Evolutionary conservation across 768 basidiomycete genomes (phyloP).

Genomic region (Boletus vinaceobasis): DNA sequence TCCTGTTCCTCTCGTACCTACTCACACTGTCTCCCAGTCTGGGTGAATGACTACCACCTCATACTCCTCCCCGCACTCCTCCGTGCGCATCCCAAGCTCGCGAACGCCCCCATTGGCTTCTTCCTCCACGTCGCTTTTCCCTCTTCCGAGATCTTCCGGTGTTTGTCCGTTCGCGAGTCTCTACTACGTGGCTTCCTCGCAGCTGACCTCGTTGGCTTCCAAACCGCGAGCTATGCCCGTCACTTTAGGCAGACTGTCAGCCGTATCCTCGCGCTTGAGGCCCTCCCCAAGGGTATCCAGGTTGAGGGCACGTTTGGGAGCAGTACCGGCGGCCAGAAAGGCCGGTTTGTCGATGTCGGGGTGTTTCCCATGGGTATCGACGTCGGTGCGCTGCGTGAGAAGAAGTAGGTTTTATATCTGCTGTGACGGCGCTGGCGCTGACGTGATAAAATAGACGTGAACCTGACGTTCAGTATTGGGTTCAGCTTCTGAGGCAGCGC

Average conservation of each 20-base stretch:
- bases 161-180: constrained; percentile 73
- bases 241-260: constrained; percentile 85
- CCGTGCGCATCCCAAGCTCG: constrained; percentile 53
- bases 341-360: constrained; percentile 77
- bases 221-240: constrained; percentile 77
- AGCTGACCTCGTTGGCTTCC: constrained; percentile 92
- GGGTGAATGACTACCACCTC: constrained; percentile 96
- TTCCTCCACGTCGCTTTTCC: constrained; percentile 98
- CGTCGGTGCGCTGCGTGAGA: constrained; percentile 60
- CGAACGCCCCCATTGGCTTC: constrained; percentile 58
- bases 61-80: constrained; percentile 89
- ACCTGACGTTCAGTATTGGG: constrained; percentile 81
- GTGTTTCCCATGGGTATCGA: constrained; percentile 93
- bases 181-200: constrained; percentile 87
- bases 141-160: constrained; percentile 92
- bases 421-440: constrained; percentile 5
- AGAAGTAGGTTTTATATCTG: constrained; percentile 45
- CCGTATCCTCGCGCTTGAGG: constrained; percentile 76
- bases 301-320: constrained; percentile 34
- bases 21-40: constrained; percentile 39
- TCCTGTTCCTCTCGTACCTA: neutral
- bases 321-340: constrained; percentile 17
- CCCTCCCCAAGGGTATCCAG: constrained; percentile 80
- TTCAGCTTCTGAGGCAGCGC: constrained; percentile 70
- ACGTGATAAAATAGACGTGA: constrained; percentile 47